A percentile compares a stretch with the other conserved stretches of the same genome.
phyloP scores from a whole-genome alignment of 108 stramenopile genomes.

The Fistulifera pelliculosa region DNA sequence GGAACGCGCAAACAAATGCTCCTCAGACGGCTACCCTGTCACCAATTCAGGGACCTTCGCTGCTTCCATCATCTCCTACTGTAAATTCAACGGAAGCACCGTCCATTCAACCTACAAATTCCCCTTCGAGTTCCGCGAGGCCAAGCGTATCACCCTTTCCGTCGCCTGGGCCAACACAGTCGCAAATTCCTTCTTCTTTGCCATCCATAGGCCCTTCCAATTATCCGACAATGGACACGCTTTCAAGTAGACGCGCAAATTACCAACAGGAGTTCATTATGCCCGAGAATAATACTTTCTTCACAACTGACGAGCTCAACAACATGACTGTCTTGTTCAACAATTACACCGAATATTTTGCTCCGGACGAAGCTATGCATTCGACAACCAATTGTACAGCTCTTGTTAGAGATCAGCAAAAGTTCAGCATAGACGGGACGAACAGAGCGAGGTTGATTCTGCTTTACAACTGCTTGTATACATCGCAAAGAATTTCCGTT shows the following conservation, averaged over 20 bases:
- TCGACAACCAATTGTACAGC: slow-evolving; percentile 9
- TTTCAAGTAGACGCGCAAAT: not conserved
- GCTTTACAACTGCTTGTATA: slow-evolving; percentile 28
- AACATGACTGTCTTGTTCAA: slow-evolving; percentile 17
- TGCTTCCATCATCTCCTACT: no score
- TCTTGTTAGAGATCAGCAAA: not conserved
- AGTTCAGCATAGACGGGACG: not conserved
- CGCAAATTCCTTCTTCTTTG: slow-evolving; percentile 10
- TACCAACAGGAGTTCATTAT: slow-evolving; percentile 24
- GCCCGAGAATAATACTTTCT: slow-evolving; percentile 14
- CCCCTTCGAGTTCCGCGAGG: slow-evolving; percentile 1
- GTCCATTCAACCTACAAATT: slow-evolving; percentile 4
- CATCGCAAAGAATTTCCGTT: slow-evolving; percentile 21
- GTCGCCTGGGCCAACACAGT: not conserved
- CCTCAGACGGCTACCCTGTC: no score
- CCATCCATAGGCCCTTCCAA: slow-evolving; percentile 21
- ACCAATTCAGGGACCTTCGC: no score
- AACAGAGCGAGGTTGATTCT: slow-evolving; percentile 23
- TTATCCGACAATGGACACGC: slow-evolving; percentile 14
- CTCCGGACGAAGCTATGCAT: not conserved
- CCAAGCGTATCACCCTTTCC: no score
- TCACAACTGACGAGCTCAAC: slow-evolving; percentile 8
- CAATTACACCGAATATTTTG: slow-evolving; percentile 24
- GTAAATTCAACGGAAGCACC: not conserved
- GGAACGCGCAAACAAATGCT: no score